These are phyloP conservation scores for Peterozyma xylosa DNA, from an alignment of 805 yeast genomes.

Conservation along the genomic window DNA sequence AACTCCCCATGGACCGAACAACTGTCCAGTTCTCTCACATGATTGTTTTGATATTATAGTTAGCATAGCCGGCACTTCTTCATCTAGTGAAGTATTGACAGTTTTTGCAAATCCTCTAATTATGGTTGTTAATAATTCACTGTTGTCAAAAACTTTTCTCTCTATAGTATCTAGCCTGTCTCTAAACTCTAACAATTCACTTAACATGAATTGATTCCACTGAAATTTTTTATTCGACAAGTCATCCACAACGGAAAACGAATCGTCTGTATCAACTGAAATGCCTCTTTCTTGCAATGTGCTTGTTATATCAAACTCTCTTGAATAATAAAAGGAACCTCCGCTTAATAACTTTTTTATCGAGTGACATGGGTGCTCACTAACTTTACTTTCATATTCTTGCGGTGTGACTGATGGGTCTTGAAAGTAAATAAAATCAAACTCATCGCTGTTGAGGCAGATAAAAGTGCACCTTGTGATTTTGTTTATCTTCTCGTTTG, in stretches of 20 bases:
- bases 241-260: conserved; percentile 22
- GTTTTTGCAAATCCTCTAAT: conserved; percentile 46
- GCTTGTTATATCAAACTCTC: conserved; percentile 37
- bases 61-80: conserved; percentile 29
- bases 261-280: conserved; percentile 13
- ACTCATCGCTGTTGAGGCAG: conserved; percentile 51
- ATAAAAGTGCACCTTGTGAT: conserved; percentile 58
- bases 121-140: conserved; percentile 39
- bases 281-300: conserved; percentile 37
- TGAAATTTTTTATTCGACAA: conserved; percentile 37
- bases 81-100: conserved; percentile 23
- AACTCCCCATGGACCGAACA: conserved; percentile 51
- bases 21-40: conserved; percentile 32
- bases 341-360: conserved; percentile 34
- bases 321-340: conserved; percentile 42
- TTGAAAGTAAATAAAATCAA: conserved; percentile 28
- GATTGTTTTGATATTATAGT: conserved; percentile 47
- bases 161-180: conserved; percentile 33
- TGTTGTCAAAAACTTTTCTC: conserved; percentile 31
- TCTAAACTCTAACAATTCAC: conserved; percentile 38
- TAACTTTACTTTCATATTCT: conserved; percentile 13
- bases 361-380: conserved; percentile 31
- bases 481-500: conserved; percentile 42
- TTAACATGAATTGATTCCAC: conserved; percentile 44
- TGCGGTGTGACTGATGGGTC: conserved; percentile 9